A percentile compares a stretch with the other conserved stretches of the same genome.
phyloP scores from a whole-genome alignment of 2,329 filamentous ascomycete species.

The Penicillium expansum region DNA sequence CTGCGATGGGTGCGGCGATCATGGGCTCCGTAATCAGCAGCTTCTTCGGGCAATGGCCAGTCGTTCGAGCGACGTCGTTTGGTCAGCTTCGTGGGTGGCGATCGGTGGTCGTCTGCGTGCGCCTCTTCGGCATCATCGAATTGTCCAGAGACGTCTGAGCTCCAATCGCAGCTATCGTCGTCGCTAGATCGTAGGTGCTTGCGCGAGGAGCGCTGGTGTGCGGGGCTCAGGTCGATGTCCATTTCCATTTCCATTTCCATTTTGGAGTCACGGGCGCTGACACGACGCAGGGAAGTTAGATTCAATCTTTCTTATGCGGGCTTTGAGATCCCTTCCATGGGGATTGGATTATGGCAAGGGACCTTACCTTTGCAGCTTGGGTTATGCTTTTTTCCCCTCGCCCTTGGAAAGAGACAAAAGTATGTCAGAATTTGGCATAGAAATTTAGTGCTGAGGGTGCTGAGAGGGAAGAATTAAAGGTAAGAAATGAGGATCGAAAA shows the following conservation, averaged over 20 bases:
- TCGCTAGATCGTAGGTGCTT: constrained; percentile 31
- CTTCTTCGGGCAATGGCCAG: constrained; percentile 41
- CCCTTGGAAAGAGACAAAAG: constrained; percentile 10
- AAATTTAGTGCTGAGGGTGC: not conserved
- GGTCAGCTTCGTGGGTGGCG: constrained; percentile 31
- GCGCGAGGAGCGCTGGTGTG: constrained; percentile 24
- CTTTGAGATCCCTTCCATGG: constrained; percentile 1
- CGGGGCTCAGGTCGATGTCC: constrained; percentile 17
- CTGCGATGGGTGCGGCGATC: constrained; percentile 11
- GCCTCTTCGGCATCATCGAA: constrained; percentile 39
- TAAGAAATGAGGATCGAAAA: not conserved
- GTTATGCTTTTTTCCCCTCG: constrained; percentile 13
- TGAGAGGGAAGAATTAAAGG: not conserved
- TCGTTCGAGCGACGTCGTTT: constrained; percentile 47
- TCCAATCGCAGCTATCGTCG: constrained; percentile 21
- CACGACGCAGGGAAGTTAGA: constrained; percentile 12
- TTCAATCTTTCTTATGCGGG: constrained; percentile 7
- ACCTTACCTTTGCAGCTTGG: constrained; percentile 15
- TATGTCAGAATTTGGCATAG: constrained; percentile 3
- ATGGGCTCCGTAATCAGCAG: constrained; percentile 18
- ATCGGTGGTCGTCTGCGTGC: constrained; percentile 21
- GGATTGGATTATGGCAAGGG: constrained; percentile 8
- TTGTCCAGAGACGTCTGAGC: constrained; percentile 35
- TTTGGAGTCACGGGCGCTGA: constrained; percentile 8
- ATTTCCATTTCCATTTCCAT: constrained; percentile 10